Base-by-base conservation (phyloP, 331 rosid genomes). In the Prunus yedoensis region DNA sequence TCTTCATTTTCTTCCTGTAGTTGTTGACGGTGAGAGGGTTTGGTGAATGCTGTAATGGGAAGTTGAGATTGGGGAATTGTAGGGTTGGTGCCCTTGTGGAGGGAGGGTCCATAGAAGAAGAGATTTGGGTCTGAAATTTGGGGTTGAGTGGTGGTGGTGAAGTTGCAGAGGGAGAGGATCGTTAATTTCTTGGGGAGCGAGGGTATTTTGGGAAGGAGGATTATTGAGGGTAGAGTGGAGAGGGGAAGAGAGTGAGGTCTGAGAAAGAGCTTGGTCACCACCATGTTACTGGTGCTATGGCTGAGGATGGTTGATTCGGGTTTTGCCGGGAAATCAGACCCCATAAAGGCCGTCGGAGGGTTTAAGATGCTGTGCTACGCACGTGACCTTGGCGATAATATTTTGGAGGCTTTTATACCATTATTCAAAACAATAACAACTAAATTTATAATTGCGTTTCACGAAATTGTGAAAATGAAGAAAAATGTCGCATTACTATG, bases 91-190 rank as follows among this genome's bases (percentile, higher is more conserved):
- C 95, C 93, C 79, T 88, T 92, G 63, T 58, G 74, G 53, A 92
- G 96, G 68, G 96, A 89, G 69, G 97, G 97, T 25, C 99, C 96
- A 71, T 90, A 92, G 35, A 80, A 77, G 45, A 15, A 0, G 84
- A 64, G 46, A 57, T 17, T 51, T 1, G 84, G 68, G 77, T 67
- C 75, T 41, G 63, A 58, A 52, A 68, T 57, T 35, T 64, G 82
- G 63, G 80, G 41, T 54, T 53, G 79, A 52, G 80, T 20, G 32
- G 78, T 35, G 67, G 52, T 10, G 61, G 77, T 38, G 69, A 78
- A 43, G 45, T 38, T 38, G 43, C 71, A 79, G 75, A 68, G 66
- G 28, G 85, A 46, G 62, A 71, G 27, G 73, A 73, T 64, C 75
- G 75, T 71, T 82, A 53, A 54, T 27, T 58, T 54, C 45, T 73